Percentiles rank a stretch among this genome's conserved stretches.
Conservation (phyloP, 257 asterid genomes). For the Plectranthus barbatus region DNA sequence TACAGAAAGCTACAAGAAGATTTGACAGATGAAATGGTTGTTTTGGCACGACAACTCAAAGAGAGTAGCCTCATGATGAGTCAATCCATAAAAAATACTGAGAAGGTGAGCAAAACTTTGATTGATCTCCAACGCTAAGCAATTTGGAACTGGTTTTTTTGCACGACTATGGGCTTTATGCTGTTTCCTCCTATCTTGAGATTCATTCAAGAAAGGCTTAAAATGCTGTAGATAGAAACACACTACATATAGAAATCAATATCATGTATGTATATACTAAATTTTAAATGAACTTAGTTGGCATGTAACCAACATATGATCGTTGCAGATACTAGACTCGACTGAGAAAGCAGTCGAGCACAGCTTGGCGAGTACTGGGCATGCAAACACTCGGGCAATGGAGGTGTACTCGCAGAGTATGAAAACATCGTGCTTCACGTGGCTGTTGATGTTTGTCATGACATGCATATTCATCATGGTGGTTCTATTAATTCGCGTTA, state of each 20-base stretch:
- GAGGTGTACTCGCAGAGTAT: slow-evolving; percentile 57
- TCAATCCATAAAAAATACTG: slow-evolving; percentile 74
- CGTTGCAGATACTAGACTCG: slow-evolving; percentile 70
- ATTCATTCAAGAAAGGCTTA: no score
- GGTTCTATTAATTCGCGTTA: slow-evolving; percentile 74
- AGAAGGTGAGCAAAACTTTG: slow-evolving; percentile 45
- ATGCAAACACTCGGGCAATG: slow-evolving; percentile 59
- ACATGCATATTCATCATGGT: slow-evolving; percentile 70
- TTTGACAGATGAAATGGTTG: slow-evolving; percentile 89
- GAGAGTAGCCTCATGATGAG: slow-evolving; percentile 81
- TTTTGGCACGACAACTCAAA: slow-evolving; percentile 77
- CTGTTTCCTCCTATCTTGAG: background rate
- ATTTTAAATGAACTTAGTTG: background rate
- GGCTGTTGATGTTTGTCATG: slow-evolving; percentile 70
- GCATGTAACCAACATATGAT: background rate
- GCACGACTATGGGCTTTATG: background rate
- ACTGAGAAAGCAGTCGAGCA: slow-evolving; percentile 85
- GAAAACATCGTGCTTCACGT: slow-evolving; percentile 71
- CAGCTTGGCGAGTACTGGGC: slow-evolving; percentile 83
- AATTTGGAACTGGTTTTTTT: background rate
- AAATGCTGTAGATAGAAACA: background rate
- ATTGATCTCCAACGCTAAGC: background rate
- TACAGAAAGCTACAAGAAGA: slow-evolving; percentile 86
- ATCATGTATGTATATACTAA: background rate
- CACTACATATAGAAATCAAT: background rate